These are phyloP conservation scores for Kalanchoe fedtschenkoi DNA, from an alignment of 164 flowering plant genomes.

Conservation along the genomic window DNA sequence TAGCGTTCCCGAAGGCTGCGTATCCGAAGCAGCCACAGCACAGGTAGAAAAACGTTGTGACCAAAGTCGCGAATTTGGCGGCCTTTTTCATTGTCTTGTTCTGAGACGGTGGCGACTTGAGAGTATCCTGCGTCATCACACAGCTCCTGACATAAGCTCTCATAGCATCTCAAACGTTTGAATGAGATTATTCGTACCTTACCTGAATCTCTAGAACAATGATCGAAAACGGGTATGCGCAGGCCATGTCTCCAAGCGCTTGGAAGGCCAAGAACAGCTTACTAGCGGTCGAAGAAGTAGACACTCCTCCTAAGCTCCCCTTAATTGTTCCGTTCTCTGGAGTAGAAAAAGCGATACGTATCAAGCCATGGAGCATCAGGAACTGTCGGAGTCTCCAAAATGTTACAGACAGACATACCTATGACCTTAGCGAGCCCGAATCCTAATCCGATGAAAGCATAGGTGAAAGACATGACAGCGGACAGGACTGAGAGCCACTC, in stretches of 20 bases:
- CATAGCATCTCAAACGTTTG: no score
- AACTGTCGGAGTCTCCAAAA: no score
- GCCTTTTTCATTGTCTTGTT: constrained; percentile 13
- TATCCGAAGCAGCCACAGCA: constrained; percentile 73
- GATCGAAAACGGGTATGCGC: constrained; percentile 58
- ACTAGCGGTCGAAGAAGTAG: constrained; percentile 11
- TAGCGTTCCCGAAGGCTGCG: constrained; percentile 53
- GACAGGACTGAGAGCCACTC: constrained; percentile 63
- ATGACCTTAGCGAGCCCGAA: constrained; percentile 40
- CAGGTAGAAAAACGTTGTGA: constrained; percentile 63
- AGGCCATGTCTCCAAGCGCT: constrained; percentile 82
- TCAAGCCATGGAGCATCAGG: background rate
- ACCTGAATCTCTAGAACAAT: no score
- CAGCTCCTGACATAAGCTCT: background rate
- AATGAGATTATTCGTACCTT: no score
- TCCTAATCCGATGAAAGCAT: constrained; percentile 40
- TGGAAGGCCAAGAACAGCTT: constrained; percentile 37
- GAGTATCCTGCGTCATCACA: constrained; percentile 14
- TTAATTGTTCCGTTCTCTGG: constrained; percentile 30
- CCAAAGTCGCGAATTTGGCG: constrained; percentile 18
- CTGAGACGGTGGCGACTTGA: constrained; percentile 13
- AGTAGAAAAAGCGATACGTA: background rate
- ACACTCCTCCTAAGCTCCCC: constrained; percentile 31
- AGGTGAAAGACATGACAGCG: constrained; percentile 63
- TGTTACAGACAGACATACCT: constrained; percentile 19